These are phyloP conservation scores for Aegilops tauschii DNA, from an alignment of 176 grass and related monocot species.

Conservation along the genomic window DNA sequence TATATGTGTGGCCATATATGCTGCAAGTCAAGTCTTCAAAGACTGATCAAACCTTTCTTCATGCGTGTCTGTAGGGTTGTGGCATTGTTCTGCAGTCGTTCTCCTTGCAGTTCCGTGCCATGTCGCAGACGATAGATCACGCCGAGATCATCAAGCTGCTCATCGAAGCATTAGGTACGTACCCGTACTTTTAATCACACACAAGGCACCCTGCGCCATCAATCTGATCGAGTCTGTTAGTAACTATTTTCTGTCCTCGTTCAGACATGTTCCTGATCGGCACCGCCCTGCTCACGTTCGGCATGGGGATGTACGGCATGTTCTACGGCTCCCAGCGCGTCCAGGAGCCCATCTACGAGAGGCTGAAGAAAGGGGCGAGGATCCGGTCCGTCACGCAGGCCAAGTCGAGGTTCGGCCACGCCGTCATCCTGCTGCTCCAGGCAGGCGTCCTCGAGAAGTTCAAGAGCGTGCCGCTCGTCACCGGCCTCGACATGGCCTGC, in stretches of 20 bases:
- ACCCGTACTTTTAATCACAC: too few relatives aligned
- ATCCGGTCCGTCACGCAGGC: conserved; percentile 51
- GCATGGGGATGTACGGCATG: conserved; percentile 70
- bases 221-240: too few relatives aligned
- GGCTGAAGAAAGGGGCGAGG: conserved; percentile 60
- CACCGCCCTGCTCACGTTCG: conserved; percentile 82
- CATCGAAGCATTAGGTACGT: conserved; percentile 62
- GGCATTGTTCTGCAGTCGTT: conserved; percentile 57
- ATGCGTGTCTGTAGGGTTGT: conserved; percentile 48
- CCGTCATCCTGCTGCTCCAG: conserved; percentile 71
- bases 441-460: conserved; percentile 74
- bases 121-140: background rate
- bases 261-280: conserved; percentile 89
- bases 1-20: too few relatives aligned
- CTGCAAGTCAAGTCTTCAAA: background rate
- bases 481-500: conserved; percentile 68
- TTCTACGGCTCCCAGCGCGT: conserved; percentile 42
- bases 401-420: conserved; percentile 82
- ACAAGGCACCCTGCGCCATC: background rate
- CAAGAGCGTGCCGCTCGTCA: conserved; percentile 63
- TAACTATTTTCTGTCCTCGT: too few relatives aligned
- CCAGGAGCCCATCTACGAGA: conserved; percentile 46
- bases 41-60: background rate
- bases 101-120: conserved; percentile 43
- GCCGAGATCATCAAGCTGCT: conserved; percentile 56